phyloP scores from a whole-genome alignment of 2,329 filamentous ascomycete species.

The Aspergillus flavus region DNA sequence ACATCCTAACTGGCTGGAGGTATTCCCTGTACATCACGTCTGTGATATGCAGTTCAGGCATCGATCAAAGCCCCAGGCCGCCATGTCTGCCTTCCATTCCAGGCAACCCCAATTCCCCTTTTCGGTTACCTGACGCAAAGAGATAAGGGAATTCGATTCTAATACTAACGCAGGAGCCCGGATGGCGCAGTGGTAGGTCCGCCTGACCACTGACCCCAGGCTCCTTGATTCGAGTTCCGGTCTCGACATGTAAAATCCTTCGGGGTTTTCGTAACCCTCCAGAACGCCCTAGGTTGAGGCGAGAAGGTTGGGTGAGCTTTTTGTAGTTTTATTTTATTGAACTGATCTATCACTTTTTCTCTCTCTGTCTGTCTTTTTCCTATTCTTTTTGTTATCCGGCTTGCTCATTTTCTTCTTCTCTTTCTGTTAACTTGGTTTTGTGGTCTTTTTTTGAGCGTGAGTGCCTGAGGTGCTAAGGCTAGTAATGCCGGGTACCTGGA shows the following conservation, averaged over 20 bases:
- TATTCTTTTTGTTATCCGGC: too few species aligned
- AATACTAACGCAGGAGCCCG: not conserved
- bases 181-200: not conserved
- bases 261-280: not conserved
- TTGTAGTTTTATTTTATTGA: not conserved
- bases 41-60: not conserved
- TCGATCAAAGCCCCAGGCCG: not conserved
- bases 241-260: not conserved
- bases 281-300: not conserved
- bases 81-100: not conserved
- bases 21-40: not conserved
- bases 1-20: not conserved
- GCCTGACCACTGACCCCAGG: not conserved
- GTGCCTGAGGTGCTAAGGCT: too few species aligned
- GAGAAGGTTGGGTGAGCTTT: not conserved
- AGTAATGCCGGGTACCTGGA: too few species aligned
- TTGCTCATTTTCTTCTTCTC: too few species aligned
- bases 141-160: not conserved
- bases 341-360: not conserved
- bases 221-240: not conserved
- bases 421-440: too few species aligned
- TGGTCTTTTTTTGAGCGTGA: too few species aligned
- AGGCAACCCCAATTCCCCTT: not conserved
- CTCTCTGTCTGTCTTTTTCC: not conserved
- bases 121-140: not conserved